These are phyloP conservation scores for Didymella lethalis DNA, from an alignment of 2,329 filamentous ascomycete genomes.

Conservation along the genomic window DNA sequence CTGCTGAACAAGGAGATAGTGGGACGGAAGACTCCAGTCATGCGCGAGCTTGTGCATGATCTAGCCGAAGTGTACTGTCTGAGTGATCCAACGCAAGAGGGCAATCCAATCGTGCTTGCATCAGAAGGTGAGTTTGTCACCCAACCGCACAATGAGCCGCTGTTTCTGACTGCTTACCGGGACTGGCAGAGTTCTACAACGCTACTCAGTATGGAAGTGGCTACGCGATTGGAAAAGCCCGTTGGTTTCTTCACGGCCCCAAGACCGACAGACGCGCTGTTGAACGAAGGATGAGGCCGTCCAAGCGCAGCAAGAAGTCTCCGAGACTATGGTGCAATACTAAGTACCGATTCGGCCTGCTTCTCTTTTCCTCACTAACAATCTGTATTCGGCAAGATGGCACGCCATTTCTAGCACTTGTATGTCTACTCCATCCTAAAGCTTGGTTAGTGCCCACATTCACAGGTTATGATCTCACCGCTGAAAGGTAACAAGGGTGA, in stretches of 20 bases:
- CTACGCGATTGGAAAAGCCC: slow-evolving; percentile 77
- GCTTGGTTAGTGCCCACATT: background rate
- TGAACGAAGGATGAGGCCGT: slow-evolving; percentile 65
- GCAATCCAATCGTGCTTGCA: slow-evolving; percentile 77
- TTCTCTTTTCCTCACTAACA: slow-evolving; percentile 3
- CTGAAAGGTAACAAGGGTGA: slow-evolving; percentile 70
- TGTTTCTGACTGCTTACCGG: background rate
- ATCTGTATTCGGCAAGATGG: slow-evolving; percentile 67
- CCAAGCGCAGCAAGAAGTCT: slow-evolving; percentile 68
- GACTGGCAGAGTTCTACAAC: slow-evolving; percentile 67
- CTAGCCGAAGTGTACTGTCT: slow-evolving; percentile 78
- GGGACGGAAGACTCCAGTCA: slow-evolving; percentile 67
- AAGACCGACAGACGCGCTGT: slow-evolving; percentile 70
- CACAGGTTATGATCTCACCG: slow-evolving; percentile 66
- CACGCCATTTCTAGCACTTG: slow-evolving; percentile 74
- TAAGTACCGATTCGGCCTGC: slow-evolving; percentile 32
- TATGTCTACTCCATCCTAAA: slow-evolving; percentile 39
- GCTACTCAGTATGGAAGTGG: slow-evolving; percentile 76
- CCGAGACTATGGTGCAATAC: slow-evolving; percentile 78
- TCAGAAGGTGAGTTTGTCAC: slow-evolving; percentile 65
- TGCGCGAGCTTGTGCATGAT: slow-evolving; percentile 72
- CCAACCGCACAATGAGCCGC: background rate
- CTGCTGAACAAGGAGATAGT: slow-evolving; percentile 72
- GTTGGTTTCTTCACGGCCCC: slow-evolving; percentile 77
- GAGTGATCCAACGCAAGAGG: slow-evolving; percentile 72